Percentiles rank a stretch among this genome's conserved stretches.
phyloP scores from a whole-genome alignment of 331 rosid species.

The Rosa hybrid region DNA sequence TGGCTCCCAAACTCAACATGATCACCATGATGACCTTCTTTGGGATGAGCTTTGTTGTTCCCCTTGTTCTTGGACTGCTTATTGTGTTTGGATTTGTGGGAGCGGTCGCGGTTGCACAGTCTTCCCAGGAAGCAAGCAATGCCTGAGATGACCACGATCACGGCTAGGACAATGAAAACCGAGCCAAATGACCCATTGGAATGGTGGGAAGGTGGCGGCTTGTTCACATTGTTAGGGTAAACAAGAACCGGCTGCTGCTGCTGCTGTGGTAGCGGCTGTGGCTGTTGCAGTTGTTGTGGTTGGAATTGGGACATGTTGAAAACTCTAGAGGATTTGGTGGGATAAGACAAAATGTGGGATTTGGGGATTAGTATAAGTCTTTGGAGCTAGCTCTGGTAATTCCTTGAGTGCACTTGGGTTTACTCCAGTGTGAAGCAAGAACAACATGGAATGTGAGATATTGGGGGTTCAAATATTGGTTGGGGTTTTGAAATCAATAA shows the following conservation, averaged over 20 bases:
- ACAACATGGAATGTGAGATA: slow-evolving; percentile 28
- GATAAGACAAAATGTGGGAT: background rate
- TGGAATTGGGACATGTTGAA: slow-evolving; percentile 49
- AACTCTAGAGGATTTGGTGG: background rate
- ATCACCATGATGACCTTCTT: slow-evolving; percentile 18
- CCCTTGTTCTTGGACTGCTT: slow-evolving; percentile 34
- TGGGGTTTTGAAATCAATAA: slow-evolving; percentile 40
- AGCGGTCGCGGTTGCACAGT: slow-evolving; percentile 56
- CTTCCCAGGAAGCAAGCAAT: slow-evolving; percentile 80
- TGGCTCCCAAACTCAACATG: slow-evolving; percentile 21
- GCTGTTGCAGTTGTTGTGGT: slow-evolving; percentile 42
- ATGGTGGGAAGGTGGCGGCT: slow-evolving; percentile 51
- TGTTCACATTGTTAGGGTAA: slow-evolving; percentile 50
- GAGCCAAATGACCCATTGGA: slow-evolving; percentile 81
- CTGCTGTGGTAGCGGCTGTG: slow-evolving; percentile 24
- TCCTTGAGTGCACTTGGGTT: slow-evolving; percentile 58
- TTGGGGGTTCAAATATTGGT: slow-evolving; percentile 31
- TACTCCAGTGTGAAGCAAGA: slow-evolving; percentile 46
- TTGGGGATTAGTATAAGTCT: slow-evolving; percentile 23
- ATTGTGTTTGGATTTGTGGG: slow-evolving; percentile 33
- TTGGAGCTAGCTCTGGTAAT: slow-evolving; percentile 27
- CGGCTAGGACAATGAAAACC: slow-evolving; percentile 83
- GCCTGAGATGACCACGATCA: slow-evolving; percentile 63
- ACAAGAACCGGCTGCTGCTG: slow-evolving; percentile 52
- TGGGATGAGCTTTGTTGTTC: slow-evolving; percentile 35